Evolutionary conservation across 768 basidiomycete genomes (phyloP).

Genomic region (Suillus subalutaceus): DNA sequence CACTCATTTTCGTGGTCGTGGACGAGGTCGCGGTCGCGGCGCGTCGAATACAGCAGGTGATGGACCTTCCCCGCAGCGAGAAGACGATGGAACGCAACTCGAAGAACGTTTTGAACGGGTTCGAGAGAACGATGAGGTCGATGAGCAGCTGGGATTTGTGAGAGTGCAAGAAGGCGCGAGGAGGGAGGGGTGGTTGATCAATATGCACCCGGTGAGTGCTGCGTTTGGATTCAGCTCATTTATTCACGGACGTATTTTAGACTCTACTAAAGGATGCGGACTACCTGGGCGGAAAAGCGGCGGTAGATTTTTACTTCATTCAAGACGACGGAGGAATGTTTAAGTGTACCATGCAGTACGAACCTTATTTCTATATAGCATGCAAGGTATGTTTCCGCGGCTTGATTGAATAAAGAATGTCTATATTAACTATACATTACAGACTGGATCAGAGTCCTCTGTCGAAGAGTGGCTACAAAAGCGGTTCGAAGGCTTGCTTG

Average conservation of each 20-base stretch:
- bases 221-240: background rate
- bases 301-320: constrained; percentile 96
- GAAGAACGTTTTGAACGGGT: constrained; percentile 87
- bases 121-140: constrained; percentile 78
- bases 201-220: constrained; percentile 91
- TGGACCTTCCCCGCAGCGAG: constrained; percentile 60
- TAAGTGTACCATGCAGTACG: constrained; percentile 90
- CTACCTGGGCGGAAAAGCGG: constrained; percentile 82
- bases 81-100: constrained; percentile 88
- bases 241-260: constrained; percentile 38
- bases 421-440: constrained; percentile 13
- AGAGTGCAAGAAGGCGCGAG: constrained; percentile 76
- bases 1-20: constrained; percentile 47
- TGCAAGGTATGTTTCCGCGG: constrained; percentile 71
- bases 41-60: constrained; percentile 44
- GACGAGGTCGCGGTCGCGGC: constrained; percentile 47
- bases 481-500: constrained; percentile 86
- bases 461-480: constrained; percentile 97
- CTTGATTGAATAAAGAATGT: background rate
- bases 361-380: constrained; percentile 92
- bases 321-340: constrained; percentile 97
- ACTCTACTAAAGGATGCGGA: constrained; percentile 87
- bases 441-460: constrained; percentile 84
- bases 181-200: constrained; percentile 93
- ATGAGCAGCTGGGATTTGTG: constrained; percentile 90